A percentile compares a stretch with the other conserved stretches of the same genome.
Conservation (phyloP, 768 basidiomycete species). For the Lactarius hatsudake region DNA sequence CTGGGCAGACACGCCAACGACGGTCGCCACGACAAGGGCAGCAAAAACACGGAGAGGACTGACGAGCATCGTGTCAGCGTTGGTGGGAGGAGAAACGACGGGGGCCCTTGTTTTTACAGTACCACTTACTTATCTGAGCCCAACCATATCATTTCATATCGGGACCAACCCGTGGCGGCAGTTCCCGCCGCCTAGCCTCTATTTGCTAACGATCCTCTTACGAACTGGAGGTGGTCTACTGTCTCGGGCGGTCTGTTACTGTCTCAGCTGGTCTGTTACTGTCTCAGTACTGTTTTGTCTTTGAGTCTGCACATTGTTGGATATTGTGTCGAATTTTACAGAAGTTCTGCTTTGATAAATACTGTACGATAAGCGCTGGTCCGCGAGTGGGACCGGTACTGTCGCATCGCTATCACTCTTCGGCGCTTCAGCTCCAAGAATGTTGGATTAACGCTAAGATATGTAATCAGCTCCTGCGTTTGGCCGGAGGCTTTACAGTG, state of each 20-base stretch:
- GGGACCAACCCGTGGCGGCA: background rate
- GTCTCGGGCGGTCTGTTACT: too few relatives aligned
- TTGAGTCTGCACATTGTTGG: too few relatives aligned
- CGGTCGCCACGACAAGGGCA: background rate
- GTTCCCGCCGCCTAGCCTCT: background rate
- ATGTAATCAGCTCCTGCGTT: too few relatives aligned
- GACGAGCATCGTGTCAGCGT: background rate
- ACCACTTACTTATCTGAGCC: background rate
- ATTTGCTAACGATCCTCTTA: background rate
- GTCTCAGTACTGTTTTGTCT: background rate
- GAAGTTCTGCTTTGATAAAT: too few relatives aligned
- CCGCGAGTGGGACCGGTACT: too few relatives aligned
- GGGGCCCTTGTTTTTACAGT: background rate
- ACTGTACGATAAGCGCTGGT: too few relatives aligned
- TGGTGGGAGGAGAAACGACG: background rate
- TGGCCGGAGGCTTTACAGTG: too few relatives aligned
- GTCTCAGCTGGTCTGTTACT: too few relatives aligned
- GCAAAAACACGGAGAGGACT: background rate
- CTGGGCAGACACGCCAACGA: constrained; percentile 4
- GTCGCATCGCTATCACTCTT: too few relatives aligned
- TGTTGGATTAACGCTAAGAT: too few relatives aligned
- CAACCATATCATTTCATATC: background rate
- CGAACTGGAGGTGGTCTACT: background rate
- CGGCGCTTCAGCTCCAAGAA: too few relatives aligned
- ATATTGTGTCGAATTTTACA: too few relatives aligned